phyloP scores from a whole-genome alignment of 208 protist genomes.

The Acanthamoeba culbertsoni region DNA sequence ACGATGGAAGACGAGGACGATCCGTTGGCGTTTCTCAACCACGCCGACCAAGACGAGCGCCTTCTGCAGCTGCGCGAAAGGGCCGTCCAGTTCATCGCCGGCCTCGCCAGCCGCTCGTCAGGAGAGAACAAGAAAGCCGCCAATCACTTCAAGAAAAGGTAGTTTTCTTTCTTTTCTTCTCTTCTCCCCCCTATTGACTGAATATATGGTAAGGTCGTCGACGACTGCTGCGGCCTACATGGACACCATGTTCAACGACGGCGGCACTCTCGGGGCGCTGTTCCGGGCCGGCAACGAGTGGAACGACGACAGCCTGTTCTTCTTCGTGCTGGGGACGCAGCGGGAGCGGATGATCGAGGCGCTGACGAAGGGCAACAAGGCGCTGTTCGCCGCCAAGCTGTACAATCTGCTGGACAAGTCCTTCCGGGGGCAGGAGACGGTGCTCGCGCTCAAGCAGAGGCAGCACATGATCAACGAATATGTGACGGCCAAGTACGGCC shows the following conservation, averaged over 20 bases:
- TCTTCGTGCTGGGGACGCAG: background rate
- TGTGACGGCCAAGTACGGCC: background rate
- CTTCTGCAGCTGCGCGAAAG: background rate
- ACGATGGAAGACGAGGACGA: background rate
- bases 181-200: background rate
- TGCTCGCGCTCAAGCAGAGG: constrained; percentile 11
- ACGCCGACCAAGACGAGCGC: background rate
- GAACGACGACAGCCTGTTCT: constrained; percentile 29
- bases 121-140: background rate
- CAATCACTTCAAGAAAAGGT: background rate
- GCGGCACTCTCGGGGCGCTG: background rate
- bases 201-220: background rate
- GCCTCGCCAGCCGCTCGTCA: background rate
- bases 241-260: background rate
- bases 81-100: background rate
- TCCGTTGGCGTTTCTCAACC: constrained; percentile 18
- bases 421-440: background rate
- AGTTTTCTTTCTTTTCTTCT: background rate
- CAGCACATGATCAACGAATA: constrained; percentile 31
- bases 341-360: constrained; percentile 3
- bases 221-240: background rate
- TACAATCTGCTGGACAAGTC: constrained; percentile 2
- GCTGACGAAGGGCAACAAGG: constrained; percentile 16
- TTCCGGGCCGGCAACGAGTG: constrained; percentile 40
- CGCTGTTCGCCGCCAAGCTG: constrained; percentile 1